phyloP scores from a whole-genome alignment of 2,329 filamentous ascomycete species.

The Neofusicoccum ribis region DNA sequence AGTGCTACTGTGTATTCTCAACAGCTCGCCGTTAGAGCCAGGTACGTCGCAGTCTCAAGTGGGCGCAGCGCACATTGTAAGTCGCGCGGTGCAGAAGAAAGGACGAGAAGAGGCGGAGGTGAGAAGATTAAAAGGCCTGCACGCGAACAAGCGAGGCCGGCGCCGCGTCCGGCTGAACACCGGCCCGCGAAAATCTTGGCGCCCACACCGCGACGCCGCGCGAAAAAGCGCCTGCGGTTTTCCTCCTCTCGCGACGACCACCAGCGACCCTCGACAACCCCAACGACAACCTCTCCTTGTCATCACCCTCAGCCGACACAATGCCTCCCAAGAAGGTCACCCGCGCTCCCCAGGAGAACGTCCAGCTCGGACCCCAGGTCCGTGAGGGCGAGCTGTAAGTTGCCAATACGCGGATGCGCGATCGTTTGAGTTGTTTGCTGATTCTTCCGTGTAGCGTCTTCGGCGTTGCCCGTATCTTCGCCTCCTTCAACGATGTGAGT shows the following conservation, averaged over 20 bases:
- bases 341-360: conserved; percentile 87
- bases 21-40: conserved; percentile 11
- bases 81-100: conserved; percentile 9
- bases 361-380: conserved; percentile 87
- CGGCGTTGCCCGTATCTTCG: conserved; percentile 97
- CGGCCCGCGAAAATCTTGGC: conserved; percentile 19
- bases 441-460: conserved; percentile 61
- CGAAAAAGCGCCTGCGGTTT: background rate
- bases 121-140: conserved; percentile 8
- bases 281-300: conserved; percentile 36
- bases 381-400: conserved; percentile 72
- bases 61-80: conserved; percentile 8
- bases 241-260: conserved; percentile 6
- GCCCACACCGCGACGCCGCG: conserved; percentile 9
- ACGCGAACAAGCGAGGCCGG: background rate
- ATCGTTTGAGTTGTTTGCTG: background rate
- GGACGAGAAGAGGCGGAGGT: background rate
- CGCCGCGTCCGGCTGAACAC: background rate
- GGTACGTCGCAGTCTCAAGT: conserved; percentile 3
- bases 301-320: conserved; percentile 46
- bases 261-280: conserved; percentile 10
- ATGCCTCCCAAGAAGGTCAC: conserved; percentile 89
- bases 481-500: conserved; percentile 61
- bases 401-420: background rate
- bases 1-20: background rate